Evolutionary conservation across 176 grass and related monocot species (phyloP).

Genomic region (Cocos nucifera): DNA sequence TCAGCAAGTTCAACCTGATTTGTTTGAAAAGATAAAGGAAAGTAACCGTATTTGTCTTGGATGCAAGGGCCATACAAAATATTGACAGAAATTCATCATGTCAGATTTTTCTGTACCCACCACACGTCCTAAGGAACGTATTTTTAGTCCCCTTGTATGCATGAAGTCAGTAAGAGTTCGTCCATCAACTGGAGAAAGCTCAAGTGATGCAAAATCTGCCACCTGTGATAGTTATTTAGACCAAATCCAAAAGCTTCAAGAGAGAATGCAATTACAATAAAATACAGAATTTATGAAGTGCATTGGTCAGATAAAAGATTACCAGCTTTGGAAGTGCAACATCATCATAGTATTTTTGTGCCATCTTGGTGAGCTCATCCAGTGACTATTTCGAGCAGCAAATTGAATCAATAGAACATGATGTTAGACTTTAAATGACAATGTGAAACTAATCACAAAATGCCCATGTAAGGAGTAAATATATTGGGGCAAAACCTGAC

Average conservation of each 20-base stretch:
- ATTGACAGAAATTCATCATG: not conserved
- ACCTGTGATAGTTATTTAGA: conserved; percentile 35
- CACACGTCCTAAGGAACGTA: conserved; percentile 82
- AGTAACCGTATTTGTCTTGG: not conserved
- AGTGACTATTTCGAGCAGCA: conserved; percentile 52
- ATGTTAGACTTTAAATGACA: too few relatives aligned
- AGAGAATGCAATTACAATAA: too few relatives aligned
- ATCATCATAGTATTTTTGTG: conserved; percentile 80
- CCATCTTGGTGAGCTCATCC: conserved; percentile 83
- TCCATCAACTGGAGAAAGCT: conserved; percentile 98
- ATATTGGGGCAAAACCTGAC: too few relatives aligned
- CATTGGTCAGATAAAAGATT: conserved; percentile 17
- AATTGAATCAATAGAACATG: not conserved
- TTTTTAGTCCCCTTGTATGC: conserved; percentile 91
- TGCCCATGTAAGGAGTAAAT: too few relatives aligned
- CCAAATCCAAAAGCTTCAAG: too few relatives aligned
- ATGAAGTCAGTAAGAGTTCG: conserved; percentile 98
- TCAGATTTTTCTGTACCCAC: conserved; percentile 33
- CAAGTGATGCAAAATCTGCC: conserved; percentile 97
- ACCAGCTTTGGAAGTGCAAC: conserved; percentile 95
- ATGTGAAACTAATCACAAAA: too few relatives aligned
- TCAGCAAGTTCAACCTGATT: conserved; percentile 86
- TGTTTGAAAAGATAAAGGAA: conserved; percentile 7
- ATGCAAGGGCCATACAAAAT: too few relatives aligned
- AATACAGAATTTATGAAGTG: too few relatives aligned